A percentile compares a stretch with the other conserved stretches of the same genome.
These are phyloP conservation scores for Xerocomellus intermedius DNA, from an alignment of 768 basidiomycete species.

Conservation along the genomic window DNA sequence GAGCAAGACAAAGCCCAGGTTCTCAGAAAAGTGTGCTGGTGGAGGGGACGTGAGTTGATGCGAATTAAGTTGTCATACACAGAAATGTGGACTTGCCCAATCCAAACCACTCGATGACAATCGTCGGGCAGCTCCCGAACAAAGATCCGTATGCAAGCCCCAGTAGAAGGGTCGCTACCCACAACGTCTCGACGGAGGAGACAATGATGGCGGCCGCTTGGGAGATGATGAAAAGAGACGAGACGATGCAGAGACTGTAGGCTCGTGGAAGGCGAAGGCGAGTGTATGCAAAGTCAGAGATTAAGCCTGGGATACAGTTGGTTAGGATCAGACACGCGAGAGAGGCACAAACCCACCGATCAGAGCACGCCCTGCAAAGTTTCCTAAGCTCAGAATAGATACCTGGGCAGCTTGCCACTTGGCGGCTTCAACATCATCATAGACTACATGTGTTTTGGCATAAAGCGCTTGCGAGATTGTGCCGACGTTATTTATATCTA, in stretches of 20 bases:
- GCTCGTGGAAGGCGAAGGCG: constrained; percentile 61
- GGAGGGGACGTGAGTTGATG: not conserved
- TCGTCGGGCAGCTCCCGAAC: constrained; percentile 73
- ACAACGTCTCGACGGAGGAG: constrained; percentile 59
- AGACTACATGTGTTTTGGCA: constrained; percentile 55
- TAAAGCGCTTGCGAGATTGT: constrained; percentile 70
- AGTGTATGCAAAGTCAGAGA: constrained; percentile 63
- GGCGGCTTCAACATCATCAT: constrained; percentile 65
- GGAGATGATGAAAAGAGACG: constrained; percentile 66
- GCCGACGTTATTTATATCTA: constrained; percentile 88
- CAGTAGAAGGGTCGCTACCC: constrained; percentile 43
- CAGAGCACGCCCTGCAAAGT: constrained; percentile 73
- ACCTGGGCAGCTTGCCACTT: constrained; percentile 85
- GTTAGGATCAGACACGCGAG: not conserved
- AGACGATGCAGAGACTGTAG: constrained; percentile 65
- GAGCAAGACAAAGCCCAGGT: constrained; percentile 78
- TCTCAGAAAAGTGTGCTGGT: constrained; percentile 73
- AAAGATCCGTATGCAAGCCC: constrained; percentile 63
- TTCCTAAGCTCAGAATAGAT: constrained; percentile 76
- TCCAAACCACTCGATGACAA: constrained; percentile 88
- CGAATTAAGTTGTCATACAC: not conserved
- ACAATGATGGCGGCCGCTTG: constrained; percentile 60
- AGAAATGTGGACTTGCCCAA: constrained; percentile 51
- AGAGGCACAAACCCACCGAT: constrained; percentile 48
- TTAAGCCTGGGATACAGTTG: constrained; percentile 46